phyloP scores from a whole-genome alignment of 306 rosid species.

The Mimosa bimucronata region DNA sequence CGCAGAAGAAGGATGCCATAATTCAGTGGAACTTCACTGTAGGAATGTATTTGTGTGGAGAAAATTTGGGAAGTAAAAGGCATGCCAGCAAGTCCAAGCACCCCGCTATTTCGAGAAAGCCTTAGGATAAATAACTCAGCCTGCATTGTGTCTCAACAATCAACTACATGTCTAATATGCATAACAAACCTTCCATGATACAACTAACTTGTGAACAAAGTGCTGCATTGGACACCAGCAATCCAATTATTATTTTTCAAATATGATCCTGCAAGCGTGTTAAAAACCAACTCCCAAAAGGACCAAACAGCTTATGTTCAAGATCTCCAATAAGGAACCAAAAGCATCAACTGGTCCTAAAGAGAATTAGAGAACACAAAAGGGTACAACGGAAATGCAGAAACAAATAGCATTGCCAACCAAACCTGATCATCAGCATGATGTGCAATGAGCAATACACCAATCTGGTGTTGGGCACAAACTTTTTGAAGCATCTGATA shows the following conservation, averaged over 20 bases:
- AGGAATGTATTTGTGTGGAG: conserved; percentile 50
- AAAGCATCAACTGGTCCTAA: neutral
- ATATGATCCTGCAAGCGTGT: neutral
- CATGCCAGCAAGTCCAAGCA: conserved; percentile 99
- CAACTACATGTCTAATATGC: conserved; percentile 58
- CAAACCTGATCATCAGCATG: conserved; percentile 95
- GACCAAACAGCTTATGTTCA: conserved; percentile 12
- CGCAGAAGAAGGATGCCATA: conserved; percentile 75
- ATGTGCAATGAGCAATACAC: conserved; percentile 83
- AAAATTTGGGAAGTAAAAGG: conserved; percentile 84
- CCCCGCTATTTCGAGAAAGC: conserved; percentile 87
- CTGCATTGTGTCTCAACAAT: conserved; percentile 77
- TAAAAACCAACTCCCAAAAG: neutral
- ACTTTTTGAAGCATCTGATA: conserved; percentile 73
- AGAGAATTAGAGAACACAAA: conserved; percentile 27
- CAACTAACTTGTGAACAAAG: conserved; percentile 39
- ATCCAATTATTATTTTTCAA: conserved; percentile 25
- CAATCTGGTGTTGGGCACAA: conserved; percentile 68
- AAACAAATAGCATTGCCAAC: conserved; percentile 14
- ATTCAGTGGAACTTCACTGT: conserved; percentile 43
- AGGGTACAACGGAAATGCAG: neutral
- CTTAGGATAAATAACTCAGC: conserved; percentile 92
- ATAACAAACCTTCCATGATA: conserved; percentile 40
- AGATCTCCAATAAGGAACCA: conserved; percentile 19
- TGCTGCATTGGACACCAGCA: conserved; percentile 26